A percentile compares a stretch with the other conserved stretches of the same genome.
Conservation (phyloP, 176 grass and related monocot species). For the Oryza officinalis region DNA sequence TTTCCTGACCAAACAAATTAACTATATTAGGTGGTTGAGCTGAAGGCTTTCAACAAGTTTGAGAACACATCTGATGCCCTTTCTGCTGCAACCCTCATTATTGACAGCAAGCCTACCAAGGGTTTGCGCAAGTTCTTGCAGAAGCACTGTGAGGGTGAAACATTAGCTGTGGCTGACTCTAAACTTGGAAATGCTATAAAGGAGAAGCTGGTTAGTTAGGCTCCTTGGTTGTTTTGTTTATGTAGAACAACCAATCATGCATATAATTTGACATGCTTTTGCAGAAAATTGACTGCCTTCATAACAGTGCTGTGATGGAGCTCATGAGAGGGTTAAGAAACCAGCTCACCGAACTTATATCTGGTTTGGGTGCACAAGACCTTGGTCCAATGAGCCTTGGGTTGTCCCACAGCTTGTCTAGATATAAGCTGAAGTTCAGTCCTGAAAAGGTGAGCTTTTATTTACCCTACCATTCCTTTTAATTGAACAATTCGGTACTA, state of each 20-base stretch:
- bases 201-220: conserved; percentile 69
- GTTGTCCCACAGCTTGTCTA: conserved; percentile 89
- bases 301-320: conserved; percentile 85
- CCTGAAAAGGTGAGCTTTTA: conserved; percentile 73
- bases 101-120: conserved; percentile 79
- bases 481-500: background rate
- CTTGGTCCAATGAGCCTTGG: conserved; percentile 91
- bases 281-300: conserved; percentile 97
- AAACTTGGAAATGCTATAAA: conserved; percentile 93
- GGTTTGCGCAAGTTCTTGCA: conserved; percentile 72
- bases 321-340: conserved; percentile 88
- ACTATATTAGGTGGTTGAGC: conserved; percentile 71
- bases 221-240: background rate
- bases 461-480: background rate
- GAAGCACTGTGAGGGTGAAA: conserved; percentile 78
- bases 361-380: conserved; percentile 81
- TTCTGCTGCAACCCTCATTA: conserved; percentile 60
- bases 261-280: conserved; percentile 23
- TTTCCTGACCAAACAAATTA: background rate
- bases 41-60: conserved; percentile 96
- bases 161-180: conserved; percentile 76
- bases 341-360: conserved; percentile 85
- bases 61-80: conserved; percentile 94
- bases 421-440: conserved; percentile 96
- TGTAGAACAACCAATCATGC: background rate